Evolutionary conservation across 2,329 filamentous ascomycete species (phyloP), one percentile per base, ranked within the genome.

Genomic region (Rhynchosporium agropyri): DNA sequence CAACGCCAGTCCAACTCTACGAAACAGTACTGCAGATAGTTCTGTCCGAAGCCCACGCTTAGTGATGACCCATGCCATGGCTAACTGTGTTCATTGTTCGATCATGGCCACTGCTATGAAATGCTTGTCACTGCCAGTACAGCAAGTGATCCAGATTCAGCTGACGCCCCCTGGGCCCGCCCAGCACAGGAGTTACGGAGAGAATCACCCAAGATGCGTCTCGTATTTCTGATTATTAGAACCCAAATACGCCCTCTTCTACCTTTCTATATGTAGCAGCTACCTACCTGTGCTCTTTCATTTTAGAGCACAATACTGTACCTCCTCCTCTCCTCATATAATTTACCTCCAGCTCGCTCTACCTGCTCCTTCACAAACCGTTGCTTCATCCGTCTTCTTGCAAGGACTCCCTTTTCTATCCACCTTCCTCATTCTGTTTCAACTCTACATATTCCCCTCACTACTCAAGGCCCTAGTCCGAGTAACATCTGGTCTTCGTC

Each of bases 181-280:
- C 58, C 42, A 61, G 38, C 26, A 33, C 58, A 50, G 58, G 43
- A 49, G 43, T 43, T 43, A 42, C 59, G 51, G 59, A 48, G 42
- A 26, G 48, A 61, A 61, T 26, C 26, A 46, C 45, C 54, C 8
- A 57, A 40, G 40, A 31, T 26, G 36, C 51, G 43, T 43, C 50
- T 56, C 51, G 51, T 61, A 61, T 61, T 29, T 43, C 43, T 49
- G 33, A 20, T 56, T 42, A 50, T 50, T 42, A 42, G 59, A 49
- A 57, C 29, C 28, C 54, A 57, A 45, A n/a, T 6, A 26, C 42
- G n/a, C 43, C n/a, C n/a, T 36, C 5, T 36, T 36, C 33, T 10
- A 36, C 6, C 33, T 36, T 36, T 5, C 33, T 36, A 36, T 36
- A 36, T 36, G 6, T 36, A 10, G 33, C 9, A 46, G n/a, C 13